Evolutionary conservation across 2,329 filamentous ascomycete genomes (phyloP).

Genomic region (Daldinia sp.): DNA sequence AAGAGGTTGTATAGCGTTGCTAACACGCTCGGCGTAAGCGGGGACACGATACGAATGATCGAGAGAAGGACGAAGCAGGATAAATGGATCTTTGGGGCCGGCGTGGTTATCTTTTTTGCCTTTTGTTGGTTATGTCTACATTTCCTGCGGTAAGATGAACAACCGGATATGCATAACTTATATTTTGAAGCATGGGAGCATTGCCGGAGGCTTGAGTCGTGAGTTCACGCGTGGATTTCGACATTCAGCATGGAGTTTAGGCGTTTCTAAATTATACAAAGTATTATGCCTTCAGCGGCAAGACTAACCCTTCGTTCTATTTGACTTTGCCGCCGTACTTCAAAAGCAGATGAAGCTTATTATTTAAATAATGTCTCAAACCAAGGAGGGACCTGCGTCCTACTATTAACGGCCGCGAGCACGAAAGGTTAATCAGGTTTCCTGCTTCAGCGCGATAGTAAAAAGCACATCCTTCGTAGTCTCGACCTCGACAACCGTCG

Average conservation of each 20-base stretch:
- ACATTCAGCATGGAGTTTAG: slow-evolving; percentile 47
- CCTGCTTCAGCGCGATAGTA: slow-evolving; percentile 72
- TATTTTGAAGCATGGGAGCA: slow-evolving; percentile 12
- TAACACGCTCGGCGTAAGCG: slow-evolving; percentile 92
- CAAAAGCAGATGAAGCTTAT: too few species aligned
- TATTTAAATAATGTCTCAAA: background rate
- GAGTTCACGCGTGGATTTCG: slow-evolving; percentile 9
- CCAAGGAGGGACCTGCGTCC: background rate
- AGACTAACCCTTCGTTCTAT: slow-evolving; percentile 2
- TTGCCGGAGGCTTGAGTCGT: background rate
- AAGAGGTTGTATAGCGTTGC: slow-evolving; percentile 90
- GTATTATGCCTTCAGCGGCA: slow-evolving; percentile 6
- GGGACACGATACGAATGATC: slow-evolving; percentile 97
- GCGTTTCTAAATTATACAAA: slow-evolving; percentile 16
- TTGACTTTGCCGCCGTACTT: background rate
- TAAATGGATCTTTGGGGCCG: slow-evolving; percentile 96
- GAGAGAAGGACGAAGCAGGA: slow-evolving; percentile 92
- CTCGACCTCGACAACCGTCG: slow-evolving; percentile 71
- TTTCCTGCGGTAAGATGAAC: slow-evolving; percentile 74
- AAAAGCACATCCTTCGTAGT: slow-evolving; percentile 77
- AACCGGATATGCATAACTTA: background rate
- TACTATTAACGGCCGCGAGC: background rate
- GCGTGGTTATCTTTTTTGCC: slow-evolving; percentile 85
- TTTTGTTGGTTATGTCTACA: slow-evolving; percentile 95
- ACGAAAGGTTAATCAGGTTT: background rate